Evolutionary conservation across 2,329 filamentous ascomycete genomes (phyloP).

Genomic region (Aspergillus quadrilineatus): DNA sequence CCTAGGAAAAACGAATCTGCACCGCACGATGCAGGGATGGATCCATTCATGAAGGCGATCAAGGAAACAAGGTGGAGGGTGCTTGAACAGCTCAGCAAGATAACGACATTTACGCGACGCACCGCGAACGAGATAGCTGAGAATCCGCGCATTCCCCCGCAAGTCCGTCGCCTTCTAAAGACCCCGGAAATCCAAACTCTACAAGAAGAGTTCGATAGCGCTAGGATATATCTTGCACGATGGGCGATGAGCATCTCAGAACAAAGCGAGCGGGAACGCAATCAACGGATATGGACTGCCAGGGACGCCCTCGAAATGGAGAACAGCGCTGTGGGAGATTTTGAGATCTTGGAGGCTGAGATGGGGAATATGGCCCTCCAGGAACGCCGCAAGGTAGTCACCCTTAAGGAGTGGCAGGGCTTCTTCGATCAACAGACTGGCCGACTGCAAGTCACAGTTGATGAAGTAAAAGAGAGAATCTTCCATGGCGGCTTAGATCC

Average conservation of each 20-base stretch:
- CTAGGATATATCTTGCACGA: constrained; percentile 85
- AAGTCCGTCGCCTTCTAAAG: constrained; percentile 77
- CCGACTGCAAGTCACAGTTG: constrained; percentile 72
- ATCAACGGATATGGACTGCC: constrained; percentile 87
- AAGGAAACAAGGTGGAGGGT: constrained; percentile 97
- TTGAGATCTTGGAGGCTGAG: constrained; percentile 84
- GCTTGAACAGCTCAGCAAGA: constrained; percentile 93
- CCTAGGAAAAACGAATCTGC: constrained; percentile 28
- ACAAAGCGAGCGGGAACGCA: constrained; percentile 85
- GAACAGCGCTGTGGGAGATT: constrained; percentile 91
- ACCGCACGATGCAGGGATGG: constrained; percentile 72
- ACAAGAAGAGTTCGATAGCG: constrained; percentile 96
- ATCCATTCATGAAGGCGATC: constrained; percentile 87
- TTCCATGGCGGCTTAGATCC: constrained; percentile 90
- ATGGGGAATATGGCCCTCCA: constrained; percentile 70
- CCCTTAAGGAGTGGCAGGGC: constrained; percentile 80
- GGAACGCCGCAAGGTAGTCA: constrained; percentile 74
- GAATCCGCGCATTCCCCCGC: constrained; percentile 85
- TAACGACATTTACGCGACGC: constrained; percentile 89
- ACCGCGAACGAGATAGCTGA: constrained; percentile 91
- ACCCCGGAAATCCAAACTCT: constrained; percentile 94
- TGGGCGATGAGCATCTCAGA: constrained; percentile 99
- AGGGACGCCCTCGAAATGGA: constrained; percentile 91
- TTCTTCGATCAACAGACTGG: constrained; percentile 81
- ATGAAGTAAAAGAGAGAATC: constrained; percentile 95